A percentile compares a stretch with the other conserved stretches of the same genome.
Conservation (phyloP, 768 basidiomycete species). For the Panus rudis region DNA sequence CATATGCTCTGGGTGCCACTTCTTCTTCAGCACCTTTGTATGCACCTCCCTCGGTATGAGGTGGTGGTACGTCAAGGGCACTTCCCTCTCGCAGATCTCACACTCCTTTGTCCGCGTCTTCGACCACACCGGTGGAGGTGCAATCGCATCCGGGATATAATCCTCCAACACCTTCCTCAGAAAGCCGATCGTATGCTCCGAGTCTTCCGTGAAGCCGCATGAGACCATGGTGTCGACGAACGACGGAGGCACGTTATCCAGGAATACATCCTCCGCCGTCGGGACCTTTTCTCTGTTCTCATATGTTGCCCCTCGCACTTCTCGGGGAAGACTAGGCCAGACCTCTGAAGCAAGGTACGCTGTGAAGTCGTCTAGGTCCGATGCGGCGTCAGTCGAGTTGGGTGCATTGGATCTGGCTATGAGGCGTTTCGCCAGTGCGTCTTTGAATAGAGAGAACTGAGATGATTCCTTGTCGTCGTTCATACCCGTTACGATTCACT, state of each 20-base stretch:
- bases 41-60: slow-evolving; percentile 50
- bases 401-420: slow-evolving; percentile 23
- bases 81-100: slow-evolving; percentile 52
- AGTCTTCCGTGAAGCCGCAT: slow-evolving; percentile 37
- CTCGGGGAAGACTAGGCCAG: slow-evolving; percentile 36
- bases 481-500: too few species aligned
- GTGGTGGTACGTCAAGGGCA: slow-evolving; percentile 56
- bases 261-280: slow-evolving; percentile 29
- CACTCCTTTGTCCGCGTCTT: slow-evolving; percentile 46
- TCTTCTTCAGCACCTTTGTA: slow-evolving; percentile 47
- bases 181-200: slow-evolving; percentile 33
- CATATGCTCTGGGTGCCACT: slow-evolving; percentile 47
- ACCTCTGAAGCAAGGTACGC: slow-evolving; percentile 45
- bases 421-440: slow-evolving; percentile 37
- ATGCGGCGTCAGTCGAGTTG: slow-evolving; percentile 13
- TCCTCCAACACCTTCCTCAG: slow-evolving; percentile 33
- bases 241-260: slow-evolving; percentile 33
- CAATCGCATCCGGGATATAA: slow-evolving; percentile 39
- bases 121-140: slow-evolving; percentile 46
- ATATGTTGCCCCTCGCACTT: slow-evolving; percentile 32
- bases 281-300: slow-evolving; percentile 27
- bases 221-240: slow-evolving; percentile 46
- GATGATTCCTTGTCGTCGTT: neutral
- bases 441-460: slow-evolving; percentile 32
- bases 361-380: slow-evolving; percentile 45